phyloP scores from a whole-genome alignment of 2,329 filamentous ascomycete species.

The Cadophora sp. region DNA sequence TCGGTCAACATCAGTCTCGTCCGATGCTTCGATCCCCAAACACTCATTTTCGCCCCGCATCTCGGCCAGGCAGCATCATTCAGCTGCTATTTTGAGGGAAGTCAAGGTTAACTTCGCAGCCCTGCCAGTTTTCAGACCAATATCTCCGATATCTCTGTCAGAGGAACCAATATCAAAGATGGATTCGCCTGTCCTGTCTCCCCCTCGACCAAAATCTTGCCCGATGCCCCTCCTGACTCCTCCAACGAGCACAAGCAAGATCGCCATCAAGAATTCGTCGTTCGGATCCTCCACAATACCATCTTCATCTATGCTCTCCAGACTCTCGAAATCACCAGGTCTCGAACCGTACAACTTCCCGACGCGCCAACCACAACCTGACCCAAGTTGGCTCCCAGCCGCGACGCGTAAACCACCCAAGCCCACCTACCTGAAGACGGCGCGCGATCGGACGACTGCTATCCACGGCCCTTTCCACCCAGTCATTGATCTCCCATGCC shows the following conservation, averaged over 20 bases:
- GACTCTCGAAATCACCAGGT: not conserved
- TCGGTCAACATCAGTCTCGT: not conserved
- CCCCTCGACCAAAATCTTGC: constrained; percentile 12
- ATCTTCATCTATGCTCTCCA: not conserved
- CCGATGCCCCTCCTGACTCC: not conserved
- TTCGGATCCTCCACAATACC: not conserved
- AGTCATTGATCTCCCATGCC: not conserved
- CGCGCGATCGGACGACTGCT: not conserved
- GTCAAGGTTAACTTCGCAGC: not conserved
- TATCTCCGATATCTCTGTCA: not conserved
- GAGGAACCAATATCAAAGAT: not conserved
- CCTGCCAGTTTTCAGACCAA: not conserved
- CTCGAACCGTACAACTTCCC: not conserved
- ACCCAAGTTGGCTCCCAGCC: constrained; percentile 5
- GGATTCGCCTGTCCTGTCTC: not conserved
- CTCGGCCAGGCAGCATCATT: not conserved
- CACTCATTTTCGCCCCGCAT: constrained; percentile 13
- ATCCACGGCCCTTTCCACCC: constrained; percentile 4
- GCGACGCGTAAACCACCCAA: constrained; percentile 1
- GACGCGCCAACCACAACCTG: constrained; percentile 12
- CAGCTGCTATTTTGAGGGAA: not conserved
- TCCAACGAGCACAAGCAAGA: not conserved
- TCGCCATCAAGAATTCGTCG: not conserved
- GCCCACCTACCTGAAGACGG: not conserved
- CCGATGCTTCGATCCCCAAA: not conserved